A percentile compares a stretch with the other conserved stretches of the same genome.
Conservation (phyloP, 805 yeast genomes). For the Maudiozyma turicensis region DNA sequence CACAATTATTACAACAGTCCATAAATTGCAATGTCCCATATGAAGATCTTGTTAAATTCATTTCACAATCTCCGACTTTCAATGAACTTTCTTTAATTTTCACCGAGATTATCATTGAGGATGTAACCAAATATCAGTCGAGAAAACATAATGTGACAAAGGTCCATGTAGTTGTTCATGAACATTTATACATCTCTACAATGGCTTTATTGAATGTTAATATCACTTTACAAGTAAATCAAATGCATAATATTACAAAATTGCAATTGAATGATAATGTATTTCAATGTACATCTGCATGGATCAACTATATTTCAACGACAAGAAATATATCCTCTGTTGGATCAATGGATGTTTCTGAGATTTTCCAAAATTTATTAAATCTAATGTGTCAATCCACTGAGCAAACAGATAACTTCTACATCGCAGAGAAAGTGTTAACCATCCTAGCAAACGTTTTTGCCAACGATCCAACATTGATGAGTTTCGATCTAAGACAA, state of each 20-base stretch:
- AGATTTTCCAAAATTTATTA: constrained; percentile 22
- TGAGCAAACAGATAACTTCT: constrained; percentile 17
- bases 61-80: constrained; percentile 12
- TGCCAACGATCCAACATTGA: constrained; percentile 22
- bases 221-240: constrained; percentile 6
- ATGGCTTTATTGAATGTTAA: constrained; percentile 25
- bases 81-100: constrained; percentile 22
- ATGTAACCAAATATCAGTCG: constrained; percentile 24
- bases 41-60: constrained; percentile 17
- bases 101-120: constrained; percentile 28
- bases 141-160: constrained; percentile 20
- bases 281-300: constrained; percentile 22
- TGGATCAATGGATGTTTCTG: constrained; percentile 25
- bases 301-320: constrained; percentile 26
- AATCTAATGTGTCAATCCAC: constrained; percentile 23
- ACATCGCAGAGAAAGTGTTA: constrained; percentile 19
- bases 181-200: constrained; percentile 26
- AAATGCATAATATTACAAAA: constrained; percentile 1
- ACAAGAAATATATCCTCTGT: constrained; percentile 19
- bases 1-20: constrained; percentile 6
- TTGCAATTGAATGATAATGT: constrained; percentile 9
- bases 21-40: constrained; percentile 16
- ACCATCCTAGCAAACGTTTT: constrained; percentile 22
- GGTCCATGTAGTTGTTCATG: constrained; percentile 25
- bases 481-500: constrained; percentile 24